These are phyloP conservation scores for Rhodotorula paludigena DNA, from an alignment of 768 basidiomycete species.

Conservation along the genomic window DNA sequence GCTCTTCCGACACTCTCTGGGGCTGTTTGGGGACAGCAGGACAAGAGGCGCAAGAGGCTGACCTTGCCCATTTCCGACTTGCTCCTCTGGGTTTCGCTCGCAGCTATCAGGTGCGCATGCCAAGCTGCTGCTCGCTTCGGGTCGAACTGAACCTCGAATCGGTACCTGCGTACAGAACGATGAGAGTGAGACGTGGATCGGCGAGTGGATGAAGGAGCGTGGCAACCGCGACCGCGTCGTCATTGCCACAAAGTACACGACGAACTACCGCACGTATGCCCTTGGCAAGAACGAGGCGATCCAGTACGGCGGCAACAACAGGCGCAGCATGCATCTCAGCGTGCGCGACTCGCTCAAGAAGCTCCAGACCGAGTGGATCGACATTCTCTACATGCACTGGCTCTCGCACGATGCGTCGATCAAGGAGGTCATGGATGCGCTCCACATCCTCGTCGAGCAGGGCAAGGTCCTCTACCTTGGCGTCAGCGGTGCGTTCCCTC, in stretches of 20 bases:
- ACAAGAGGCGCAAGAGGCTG: too few species aligned
- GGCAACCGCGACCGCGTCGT: slow-evolving; percentile 53
- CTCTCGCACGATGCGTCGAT: slow-evolving; percentile 46
- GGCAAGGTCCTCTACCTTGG: slow-evolving; percentile 57
- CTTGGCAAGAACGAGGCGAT: slow-evolving; percentile 40
- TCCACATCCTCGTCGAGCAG: slow-evolving; percentile 55
- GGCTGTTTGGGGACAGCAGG: too few species aligned
- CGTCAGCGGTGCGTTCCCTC: slow-evolving; percentile 46
- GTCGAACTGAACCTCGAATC: not conserved
- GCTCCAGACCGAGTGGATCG: slow-evolving; percentile 58
- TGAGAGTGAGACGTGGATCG: slow-evolving; percentile 56
- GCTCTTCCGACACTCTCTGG: not conserved
- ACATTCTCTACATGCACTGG: slow-evolving; percentile 53
- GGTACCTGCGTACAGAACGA: slow-evolving; percentile 53
- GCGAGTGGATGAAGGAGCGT: slow-evolving; percentile 53
- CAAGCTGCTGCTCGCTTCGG: not conserved
- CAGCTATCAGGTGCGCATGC: not conserved
- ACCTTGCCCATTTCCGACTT: not conserved
- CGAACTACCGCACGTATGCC: slow-evolving; percentile 36
- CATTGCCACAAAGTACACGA: slow-evolving; percentile 50
- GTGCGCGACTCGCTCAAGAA: slow-evolving; percentile 54
- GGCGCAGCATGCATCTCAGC: slow-evolving; percentile 52
- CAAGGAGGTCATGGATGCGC: slow-evolving; percentile 57
- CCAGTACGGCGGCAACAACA: slow-evolving; percentile 54
- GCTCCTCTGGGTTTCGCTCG: too few species aligned